Evolutionary conservation across 192 early-diverging fungal species (phyloP).

Genomic region (Mortierella alpina): DNA sequence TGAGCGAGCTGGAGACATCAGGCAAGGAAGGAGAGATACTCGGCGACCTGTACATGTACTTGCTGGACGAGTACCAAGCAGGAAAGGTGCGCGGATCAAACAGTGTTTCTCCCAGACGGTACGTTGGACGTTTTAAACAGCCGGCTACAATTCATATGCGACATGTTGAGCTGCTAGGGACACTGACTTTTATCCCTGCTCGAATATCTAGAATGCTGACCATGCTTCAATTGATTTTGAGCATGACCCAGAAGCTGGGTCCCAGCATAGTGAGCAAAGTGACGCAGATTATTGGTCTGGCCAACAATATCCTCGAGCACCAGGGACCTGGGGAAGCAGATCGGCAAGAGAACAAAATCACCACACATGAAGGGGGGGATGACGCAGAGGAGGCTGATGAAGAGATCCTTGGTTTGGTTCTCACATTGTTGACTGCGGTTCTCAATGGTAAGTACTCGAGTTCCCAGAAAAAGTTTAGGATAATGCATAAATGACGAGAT

Average conservation of each 20-base stretch:
- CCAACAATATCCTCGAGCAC: constrained; percentile 70
- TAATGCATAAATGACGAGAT: background rate
- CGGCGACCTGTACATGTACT: constrained; percentile 80
- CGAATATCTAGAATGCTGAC: constrained; percentile 61
- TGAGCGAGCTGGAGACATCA: constrained; percentile 57
- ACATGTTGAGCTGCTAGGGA: background rate
- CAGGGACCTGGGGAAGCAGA: constrained; percentile 16
- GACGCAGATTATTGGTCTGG: constrained; percentile 79
- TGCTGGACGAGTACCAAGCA: constrained; percentile 78
- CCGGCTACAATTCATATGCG: background rate
- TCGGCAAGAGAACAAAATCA: background rate
- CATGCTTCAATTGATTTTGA: constrained; percentile 67
- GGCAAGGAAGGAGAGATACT: constrained; percentile 60
- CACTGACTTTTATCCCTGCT: background rate
- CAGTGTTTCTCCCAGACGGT: constrained; percentile 61
- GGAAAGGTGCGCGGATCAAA: constrained; percentile 53
- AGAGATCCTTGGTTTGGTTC: constrained; percentile 65
- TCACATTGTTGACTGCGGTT: constrained; percentile 73
- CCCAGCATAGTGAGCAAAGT: constrained; percentile 80
- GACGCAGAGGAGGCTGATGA: constrained; percentile 63
- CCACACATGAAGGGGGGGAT: constrained; percentile 10
- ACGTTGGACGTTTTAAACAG: constrained; percentile 3
- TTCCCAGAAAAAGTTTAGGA: too few species aligned
- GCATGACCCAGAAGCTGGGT: constrained; percentile 77
- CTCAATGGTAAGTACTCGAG: constrained; percentile 61